Base-by-base conservation (phyloP, 352 stramenopile genomes). In the Blastocystis sp. region DNA sequence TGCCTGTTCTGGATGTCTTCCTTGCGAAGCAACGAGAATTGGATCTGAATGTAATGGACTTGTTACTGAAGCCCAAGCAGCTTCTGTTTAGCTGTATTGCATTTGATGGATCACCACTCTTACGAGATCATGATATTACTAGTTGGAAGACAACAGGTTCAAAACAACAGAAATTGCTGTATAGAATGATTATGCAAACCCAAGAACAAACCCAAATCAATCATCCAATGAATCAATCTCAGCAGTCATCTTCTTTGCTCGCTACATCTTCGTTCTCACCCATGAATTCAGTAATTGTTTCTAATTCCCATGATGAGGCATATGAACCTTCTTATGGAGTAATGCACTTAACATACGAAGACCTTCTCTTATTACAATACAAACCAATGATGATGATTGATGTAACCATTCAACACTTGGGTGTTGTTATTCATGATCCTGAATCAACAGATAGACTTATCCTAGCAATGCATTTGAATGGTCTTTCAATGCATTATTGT, bases 31-130 rank as follows among this genome's bases (percentile, higher is more conserved):
- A 83, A 42, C 29, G 46, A 49, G 71, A 83, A 56, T 9, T 83
- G 54, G 71, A 83, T 29, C 19, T 83, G 24, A 54, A 83, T 43
- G 32, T 83, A 21, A 29, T 83, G 32, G 39, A 61, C 21, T 35
- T 83, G 6, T 42, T 83, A n/a, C 71, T 83, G 24, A 52, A 66
- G 51, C 71, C 71, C 5, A 83, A 83, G 49, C 71, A 83, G 24
- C 71, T 83, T 29, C 71, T 83, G 21, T 83, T 83, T 42, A 83
- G 71, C 49, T 83, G 71, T 39, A 65, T 83, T 43, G 21, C 46
- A 5, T 83, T 43, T 56, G 71, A 83, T 24, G 71, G 71, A 27
- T 66, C 46, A 24, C 49, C 52, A n/a, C 37, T 65, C 24, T 35
- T 66, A 7, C 29, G 19, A 0, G 71, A 83, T 42, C 71, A 83